These are phyloP conservation scores for Ailanthus altissimus DNA, from an alignment of 345 rosid genomes.

Conservation along the genomic window DNA sequence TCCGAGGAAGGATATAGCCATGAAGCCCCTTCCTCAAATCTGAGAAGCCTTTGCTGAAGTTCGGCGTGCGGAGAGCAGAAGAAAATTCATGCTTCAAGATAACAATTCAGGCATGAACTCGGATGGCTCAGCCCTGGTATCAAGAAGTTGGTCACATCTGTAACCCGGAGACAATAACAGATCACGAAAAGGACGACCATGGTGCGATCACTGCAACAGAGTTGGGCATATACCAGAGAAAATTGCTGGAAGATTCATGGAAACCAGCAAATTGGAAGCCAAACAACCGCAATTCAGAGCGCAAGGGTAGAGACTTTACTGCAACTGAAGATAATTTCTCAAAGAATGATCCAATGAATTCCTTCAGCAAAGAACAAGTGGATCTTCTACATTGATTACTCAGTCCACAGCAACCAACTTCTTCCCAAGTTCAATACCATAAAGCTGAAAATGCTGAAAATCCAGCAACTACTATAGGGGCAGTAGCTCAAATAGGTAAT, in stretches of 20 bases:
- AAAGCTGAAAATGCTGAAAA: too few species aligned
- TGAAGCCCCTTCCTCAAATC: neutral
- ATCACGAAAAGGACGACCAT: neutral
- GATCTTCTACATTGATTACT: too few species aligned
- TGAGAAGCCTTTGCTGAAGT: conserved; percentile 9
- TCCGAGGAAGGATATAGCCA: neutral
- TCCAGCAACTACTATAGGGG: neutral
- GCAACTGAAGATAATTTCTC: neutral
- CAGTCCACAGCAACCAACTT: too few species aligned
- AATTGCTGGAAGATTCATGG: neutral
- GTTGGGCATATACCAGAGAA: neutral
- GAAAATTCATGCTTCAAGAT: neutral
- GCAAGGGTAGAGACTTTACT: neutral
- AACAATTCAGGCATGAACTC: neutral
- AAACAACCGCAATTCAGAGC: too few species aligned
- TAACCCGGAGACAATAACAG: neutral
- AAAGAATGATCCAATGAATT: neutral
- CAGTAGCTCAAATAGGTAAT: neutral
- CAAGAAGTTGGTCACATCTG: too few species aligned
- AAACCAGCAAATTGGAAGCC: neutral
- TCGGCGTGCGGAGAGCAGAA: neutral
- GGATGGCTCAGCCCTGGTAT: neutral
- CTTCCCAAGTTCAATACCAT: too few species aligned
- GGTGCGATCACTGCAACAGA: neutral
- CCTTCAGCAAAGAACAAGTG: too few species aligned